Evolutionary conservation across 192 early-diverging fungal genomes (phyloP), one percentile per base, ranked within the genome.

Genomic region (Obelidium mucronatum): DNA sequence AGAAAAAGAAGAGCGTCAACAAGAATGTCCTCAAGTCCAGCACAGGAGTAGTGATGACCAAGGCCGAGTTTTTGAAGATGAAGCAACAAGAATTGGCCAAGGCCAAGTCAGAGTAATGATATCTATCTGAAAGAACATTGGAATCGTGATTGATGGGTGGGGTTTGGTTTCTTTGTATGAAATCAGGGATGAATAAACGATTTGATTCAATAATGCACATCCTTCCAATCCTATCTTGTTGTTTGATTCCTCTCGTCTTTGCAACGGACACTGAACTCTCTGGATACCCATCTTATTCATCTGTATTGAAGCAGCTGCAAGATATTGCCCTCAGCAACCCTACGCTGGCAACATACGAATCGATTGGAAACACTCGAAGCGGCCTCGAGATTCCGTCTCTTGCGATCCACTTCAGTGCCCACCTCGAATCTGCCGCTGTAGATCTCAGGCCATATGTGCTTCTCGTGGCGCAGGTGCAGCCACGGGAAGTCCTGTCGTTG

Each of bases 31-130:
- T 77, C 35, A 31, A 44, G 34, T 77, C 75, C 6, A 26, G 42
- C n/a, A 39, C 53, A 4, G 75, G 75, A 15, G 67, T 62, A 19
- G 67, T 69, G 8, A 73, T 78, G 67, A 72, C 39, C 68, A 78
- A 78, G 54, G 60, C 68, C 19, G 77, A 78, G 19, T 36, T 78
- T 33, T 51, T 78, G 35, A 76, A 76, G 42, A 5, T 6, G 3
- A 40, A 70, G 59, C 13, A 60, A 60, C 36, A 77, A 36, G 40
- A 77, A 40, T 15, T 48, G 34, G 75, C 64, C 8, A 76, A 73
- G 42, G 58, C 58, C 5, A 77, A 77, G 52, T 3, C 3, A 2
- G 60, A 72, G 62, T 40, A 65, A 65, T n/a, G n/a, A n/a, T n/a
- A n/a, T n/a, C n/a, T n/a, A n/a, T n/a, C n/a, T n/a, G 34, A 65